Conservation (phyloP, 441 rosid species). For the Eutrema salsugineum region DNA sequence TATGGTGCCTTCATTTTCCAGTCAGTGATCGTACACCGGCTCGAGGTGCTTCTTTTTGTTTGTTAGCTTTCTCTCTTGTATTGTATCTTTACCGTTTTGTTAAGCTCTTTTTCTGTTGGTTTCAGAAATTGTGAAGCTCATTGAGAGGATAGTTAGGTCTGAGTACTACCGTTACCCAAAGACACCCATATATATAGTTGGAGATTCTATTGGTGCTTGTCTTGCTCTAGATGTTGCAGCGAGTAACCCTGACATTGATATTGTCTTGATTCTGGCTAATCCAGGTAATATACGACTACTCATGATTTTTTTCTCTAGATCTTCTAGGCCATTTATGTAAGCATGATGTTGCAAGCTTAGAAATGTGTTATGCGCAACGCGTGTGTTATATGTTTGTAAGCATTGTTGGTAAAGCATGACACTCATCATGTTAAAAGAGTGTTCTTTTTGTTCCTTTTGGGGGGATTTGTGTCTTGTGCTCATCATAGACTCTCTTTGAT, state of each 20-base stretch:
- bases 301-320: not conserved
- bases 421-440: not conserved
- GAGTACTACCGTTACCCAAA: slow-evolving; percentile 37
- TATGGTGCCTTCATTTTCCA: slow-evolving; percentile 74
- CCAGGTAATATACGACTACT: slow-evolving; percentile 44
- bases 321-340: not conserved
- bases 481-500: slow-evolving; percentile 5
- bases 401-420: not conserved
- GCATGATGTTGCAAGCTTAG: not conserved
- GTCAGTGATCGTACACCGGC: slow-evolving; percentile 53
- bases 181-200: slow-evolving; percentile 70
- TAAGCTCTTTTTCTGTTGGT: not conserved
- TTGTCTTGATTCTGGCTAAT: slow-evolving; percentile 63
- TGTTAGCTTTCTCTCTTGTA: not conserved
- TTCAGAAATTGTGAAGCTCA: slow-evolving; percentile 52
- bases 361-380: not conserved
- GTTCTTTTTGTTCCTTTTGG: no score
- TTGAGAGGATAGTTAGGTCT: slow-evolving; percentile 44
- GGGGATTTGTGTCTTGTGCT: not conserved
- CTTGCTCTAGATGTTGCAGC: slow-evolving; percentile 69
- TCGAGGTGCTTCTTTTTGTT: slow-evolving; percentile 33
- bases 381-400: not conserved
- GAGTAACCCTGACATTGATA: slow-evolving; percentile 58
- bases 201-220: slow-evolving; percentile 72
- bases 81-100: not conserved